Percentiles rank a stretch among this genome's conserved stretches.
These are phyloP conservation scores for Fusarium tricinctum DNA, from an alignment of 2,329 filamentous ascomycete species.

Conservation along the genomic window DNA sequence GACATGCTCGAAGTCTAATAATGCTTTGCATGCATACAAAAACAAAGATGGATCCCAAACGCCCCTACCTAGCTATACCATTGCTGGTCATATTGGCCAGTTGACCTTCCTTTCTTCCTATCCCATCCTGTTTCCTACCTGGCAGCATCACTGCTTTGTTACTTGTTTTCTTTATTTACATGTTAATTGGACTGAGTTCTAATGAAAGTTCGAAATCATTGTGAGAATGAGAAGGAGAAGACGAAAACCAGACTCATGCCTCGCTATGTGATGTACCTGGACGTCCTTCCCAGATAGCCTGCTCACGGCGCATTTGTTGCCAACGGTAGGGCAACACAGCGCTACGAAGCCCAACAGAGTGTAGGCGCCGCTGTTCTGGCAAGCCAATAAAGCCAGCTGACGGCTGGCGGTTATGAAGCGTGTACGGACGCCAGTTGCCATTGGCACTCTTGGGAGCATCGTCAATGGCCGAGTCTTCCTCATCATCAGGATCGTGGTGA, in stretches of 20 bases:
- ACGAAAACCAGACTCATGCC: conserved; percentile 20
- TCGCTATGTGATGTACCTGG: conserved; percentile 48
- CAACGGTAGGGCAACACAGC: conserved; percentile 49
- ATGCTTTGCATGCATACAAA: conserved; percentile 31
- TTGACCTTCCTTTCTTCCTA: conserved; percentile 19
- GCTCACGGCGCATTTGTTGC: conserved; percentile 42
- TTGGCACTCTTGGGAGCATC: conserved; percentile 43
- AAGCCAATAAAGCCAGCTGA: conserved; percentile 49
- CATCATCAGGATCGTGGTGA: conserved; percentile 35
- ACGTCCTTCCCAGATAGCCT: conserved; percentile 43
- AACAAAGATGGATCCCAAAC: conserved; percentile 34
- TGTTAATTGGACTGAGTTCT: conserved; percentile 1
- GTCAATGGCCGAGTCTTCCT: conserved; percentile 40
- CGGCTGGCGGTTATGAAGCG: conserved; percentile 43
- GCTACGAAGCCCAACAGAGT: conserved; percentile 47
- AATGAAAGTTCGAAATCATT: conserved; percentile 10
- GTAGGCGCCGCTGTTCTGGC: conserved; percentile 44
- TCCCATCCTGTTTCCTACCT: conserved; percentile 4
- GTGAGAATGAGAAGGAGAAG: background rate
- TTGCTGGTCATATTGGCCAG: conserved; percentile 21
- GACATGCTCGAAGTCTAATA: conserved; percentile 32
- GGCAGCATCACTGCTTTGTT: conserved; percentile 3
- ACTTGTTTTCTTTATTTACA: conserved; percentile 4
- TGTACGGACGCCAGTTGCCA: conserved; percentile 22
- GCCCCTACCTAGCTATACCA: conserved; percentile 34